Evolutionary conservation across 176 grass and related monocot genomes (phyloP), one percentile per base, ranked within the genome.

Genomic region (Hyparrhenia diplandra): DNA sequence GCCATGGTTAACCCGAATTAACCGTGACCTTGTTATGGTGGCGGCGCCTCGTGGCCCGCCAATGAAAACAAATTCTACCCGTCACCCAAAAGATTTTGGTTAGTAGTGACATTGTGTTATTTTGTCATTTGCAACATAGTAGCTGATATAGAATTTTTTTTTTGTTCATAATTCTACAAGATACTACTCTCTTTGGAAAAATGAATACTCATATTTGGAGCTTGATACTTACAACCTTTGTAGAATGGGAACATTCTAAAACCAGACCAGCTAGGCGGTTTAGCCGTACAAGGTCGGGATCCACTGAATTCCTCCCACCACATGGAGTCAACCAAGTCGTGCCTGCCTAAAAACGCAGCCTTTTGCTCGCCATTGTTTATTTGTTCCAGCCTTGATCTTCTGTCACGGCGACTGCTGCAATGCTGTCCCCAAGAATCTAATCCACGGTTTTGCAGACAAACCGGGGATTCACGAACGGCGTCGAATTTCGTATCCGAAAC

Each of bases 401-500:
- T 55, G 71, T 46, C 81, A 2, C 29, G 43, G 42, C 18, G 41
- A 23, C n/a, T 30, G 55, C 37, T 7, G 30, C 55, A 39, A 52
- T 21, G 21, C 70, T 40, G 81, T 60, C 55, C 61, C 71, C 81
- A 75, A 24, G 71, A 57, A 75, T 67, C 58, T 6, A 23, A 32
- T 64, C 80, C 69, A 60, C 34, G 69, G 80, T 83, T 83, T 82
- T 5, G 80, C 49, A 14, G 46, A 0, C 20, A 5, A 10, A n/a
- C n/a, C 32, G 23, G n/a, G 45, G 37, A 24, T 8, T 20, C 8
- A 0, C 3, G n/a, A 36, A 36, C 77, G 77, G 77, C 77, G 77
- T 17, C 31, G 77, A 27, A 2, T 80, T 55, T 29, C 27, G 28
- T 37, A 25, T 78, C 83, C 85, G 30, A 82, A 63, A 82, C 85